Evolutionary conservation across 106 monocot species (phyloP).

Genomic region (Dendrobium officinale): DNA sequence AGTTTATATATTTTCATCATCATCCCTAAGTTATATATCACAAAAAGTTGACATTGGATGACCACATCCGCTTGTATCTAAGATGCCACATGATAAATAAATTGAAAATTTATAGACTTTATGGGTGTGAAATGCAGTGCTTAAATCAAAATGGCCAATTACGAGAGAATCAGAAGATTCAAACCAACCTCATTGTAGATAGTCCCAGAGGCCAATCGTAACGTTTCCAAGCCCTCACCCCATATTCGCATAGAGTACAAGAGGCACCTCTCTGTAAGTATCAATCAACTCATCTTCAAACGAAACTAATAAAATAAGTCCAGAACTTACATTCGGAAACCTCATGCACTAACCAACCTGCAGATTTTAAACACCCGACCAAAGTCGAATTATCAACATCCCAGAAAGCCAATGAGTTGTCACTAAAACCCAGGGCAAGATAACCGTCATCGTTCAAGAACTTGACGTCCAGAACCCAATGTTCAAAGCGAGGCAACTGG

Average conservation of each 20-base stretch:
- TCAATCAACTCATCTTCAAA: not conserved
- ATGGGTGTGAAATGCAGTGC: not conserved
- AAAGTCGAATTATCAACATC: slow-evolving; percentile 25
- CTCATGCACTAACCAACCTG: slow-evolving; percentile 27
- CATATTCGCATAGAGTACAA: slow-evolving; percentile 83
- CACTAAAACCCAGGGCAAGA: slow-evolving; percentile 75
- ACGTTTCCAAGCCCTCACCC: slow-evolving; percentile 41
- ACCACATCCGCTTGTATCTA: too few relatives aligned
- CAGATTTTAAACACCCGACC: slow-evolving; percentile 38
- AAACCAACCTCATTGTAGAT: slow-evolving; percentile 74
- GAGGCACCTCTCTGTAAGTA: slow-evolving; percentile 64
- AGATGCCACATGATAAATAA: not conserved
- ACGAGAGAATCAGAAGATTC: not conserved
- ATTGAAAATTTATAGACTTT: not conserved
- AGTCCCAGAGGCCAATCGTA: slow-evolving; percentile 78
- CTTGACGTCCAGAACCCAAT: slow-evolving; percentile 77
- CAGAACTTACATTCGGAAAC: not conserved
- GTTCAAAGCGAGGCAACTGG: slow-evolving; percentile 66
- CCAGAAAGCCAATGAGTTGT: slow-evolving; percentile 89
- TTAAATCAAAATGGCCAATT: not conserved
- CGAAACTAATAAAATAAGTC: not conserved
- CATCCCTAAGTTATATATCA: too few relatives aligned
- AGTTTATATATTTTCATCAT: too few relatives aligned
- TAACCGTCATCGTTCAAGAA: slow-evolving; percentile 55
- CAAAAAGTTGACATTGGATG: too few relatives aligned